These are phyloP conservation scores for Phytophthora brassicae DNA, from an alignment of 352 stramenopile genomes.

Conservation along the genomic window DNA sequence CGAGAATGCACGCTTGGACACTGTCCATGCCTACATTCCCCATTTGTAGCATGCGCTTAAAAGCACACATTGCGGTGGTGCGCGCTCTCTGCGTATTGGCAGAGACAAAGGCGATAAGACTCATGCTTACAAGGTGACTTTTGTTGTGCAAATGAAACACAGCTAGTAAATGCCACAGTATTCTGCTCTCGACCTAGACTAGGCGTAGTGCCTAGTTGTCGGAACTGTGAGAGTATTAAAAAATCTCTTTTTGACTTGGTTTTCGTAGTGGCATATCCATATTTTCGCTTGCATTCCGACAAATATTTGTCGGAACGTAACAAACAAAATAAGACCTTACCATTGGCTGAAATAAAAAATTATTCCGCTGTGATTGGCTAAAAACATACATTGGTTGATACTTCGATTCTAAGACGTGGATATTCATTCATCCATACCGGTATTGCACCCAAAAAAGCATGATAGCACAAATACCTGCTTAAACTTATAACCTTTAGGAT, in stretches of 20 bases:
- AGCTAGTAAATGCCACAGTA: neutral
- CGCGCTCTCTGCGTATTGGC: constrained; percentile 15
- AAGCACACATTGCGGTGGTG: constrained; percentile 2
- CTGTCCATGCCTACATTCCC: neutral
- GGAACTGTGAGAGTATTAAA: neutral
- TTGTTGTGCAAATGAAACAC: neutral
- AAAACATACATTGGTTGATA: no score
- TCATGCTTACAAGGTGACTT: constrained; percentile 4
- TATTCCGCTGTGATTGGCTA: no score
- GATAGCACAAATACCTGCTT: no score
- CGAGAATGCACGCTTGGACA: constrained; percentile 1
- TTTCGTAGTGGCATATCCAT: constrained; percentile 11
- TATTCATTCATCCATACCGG: no score
- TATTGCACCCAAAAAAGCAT: no score
- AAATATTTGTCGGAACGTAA: constrained; percentile 17
- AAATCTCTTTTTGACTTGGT: constrained; percentile 11
- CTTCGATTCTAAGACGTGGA: no score
- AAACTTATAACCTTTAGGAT: no score
- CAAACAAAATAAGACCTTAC: neutral
- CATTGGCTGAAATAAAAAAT: neutral
- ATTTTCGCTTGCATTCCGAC: constrained; percentile 11
- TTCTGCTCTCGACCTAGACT: neutral
- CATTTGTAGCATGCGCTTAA: constrained; percentile 4
- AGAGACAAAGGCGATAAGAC: constrained; percentile 8
- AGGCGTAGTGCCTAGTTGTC: constrained; percentile 1